A percentile compares a stretch with the other conserved stretches of the same genome.
These are phyloP conservation scores for Sarocladium oryzae DNA, from an alignment of 2,329 filamentous ascomycete genomes.

Conservation along the genomic window DNA sequence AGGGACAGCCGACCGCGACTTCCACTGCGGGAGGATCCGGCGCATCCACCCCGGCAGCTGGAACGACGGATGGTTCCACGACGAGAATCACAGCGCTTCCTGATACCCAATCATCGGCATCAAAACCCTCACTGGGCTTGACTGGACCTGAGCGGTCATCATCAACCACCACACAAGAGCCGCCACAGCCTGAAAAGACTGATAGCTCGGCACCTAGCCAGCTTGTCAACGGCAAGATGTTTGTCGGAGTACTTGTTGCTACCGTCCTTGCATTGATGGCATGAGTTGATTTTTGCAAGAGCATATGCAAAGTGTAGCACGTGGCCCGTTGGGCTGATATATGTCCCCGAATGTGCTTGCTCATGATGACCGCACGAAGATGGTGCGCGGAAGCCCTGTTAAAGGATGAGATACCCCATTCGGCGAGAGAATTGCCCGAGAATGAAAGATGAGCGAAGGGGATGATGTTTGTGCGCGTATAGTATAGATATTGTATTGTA, in stretches of 20 bases:
- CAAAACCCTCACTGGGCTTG: slow-evolving; percentile 3
- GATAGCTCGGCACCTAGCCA: background rate
- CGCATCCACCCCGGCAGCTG: background rate
- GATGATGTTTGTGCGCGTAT: background rate
- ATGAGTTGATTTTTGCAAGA: background rate
- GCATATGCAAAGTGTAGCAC: background rate
- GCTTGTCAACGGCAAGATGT: background rate
- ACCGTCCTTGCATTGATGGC: background rate
- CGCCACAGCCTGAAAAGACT: background rate
- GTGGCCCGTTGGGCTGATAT: background rate
- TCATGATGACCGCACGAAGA: background rate
- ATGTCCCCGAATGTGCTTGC: background rate
- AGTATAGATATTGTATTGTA: slow-evolving; percentile 7
- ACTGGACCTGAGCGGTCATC: slow-evolving; percentile 2
- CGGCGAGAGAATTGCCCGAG: background rate
- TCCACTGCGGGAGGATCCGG: background rate
- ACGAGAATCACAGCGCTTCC: background rate
- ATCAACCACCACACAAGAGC: slow-evolving; percentile 1
- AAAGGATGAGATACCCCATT: slow-evolving; percentile 6
- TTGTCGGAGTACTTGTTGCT: background rate
- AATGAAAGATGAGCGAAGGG: background rate
- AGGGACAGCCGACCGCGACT: background rate
- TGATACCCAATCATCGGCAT: background rate
- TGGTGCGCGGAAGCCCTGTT: background rate
- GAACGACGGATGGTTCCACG: background rate